Conservation (phyloP, 495 filamentous ascomycete species). For the Astrothelium subdiscretum region DNA sequence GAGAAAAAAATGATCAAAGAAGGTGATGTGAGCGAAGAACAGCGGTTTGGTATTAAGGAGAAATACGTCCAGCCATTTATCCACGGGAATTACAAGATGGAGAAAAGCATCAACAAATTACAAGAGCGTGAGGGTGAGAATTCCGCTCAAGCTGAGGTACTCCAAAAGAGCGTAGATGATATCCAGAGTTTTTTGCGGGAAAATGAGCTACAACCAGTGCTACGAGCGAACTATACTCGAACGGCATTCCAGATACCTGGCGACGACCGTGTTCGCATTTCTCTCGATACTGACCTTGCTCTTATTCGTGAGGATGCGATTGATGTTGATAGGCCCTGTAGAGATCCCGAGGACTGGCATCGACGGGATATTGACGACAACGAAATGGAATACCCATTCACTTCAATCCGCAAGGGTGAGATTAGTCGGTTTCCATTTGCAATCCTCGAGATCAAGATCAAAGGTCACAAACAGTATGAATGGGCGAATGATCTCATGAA, state of each 20-base stretch:
- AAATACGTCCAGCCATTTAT: conserved; percentile 90
- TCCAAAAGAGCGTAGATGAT: conserved; percentile 60
- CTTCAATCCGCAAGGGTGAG: conserved; percentile 73
- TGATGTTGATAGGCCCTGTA: conserved; percentile 72
- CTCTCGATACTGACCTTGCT: conserved; percentile 83
- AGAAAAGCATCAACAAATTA: conserved; percentile 79
- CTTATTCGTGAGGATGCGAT: conserved; percentile 87
- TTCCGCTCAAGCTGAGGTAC: conserved; percentile 50
- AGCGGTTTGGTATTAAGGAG: conserved; percentile 73
- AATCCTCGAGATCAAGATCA: conserved; percentile 84
- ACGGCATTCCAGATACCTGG: conserved; percentile 95
- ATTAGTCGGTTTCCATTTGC: conserved; percentile 86
- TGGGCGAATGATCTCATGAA: conserved; percentile 87
- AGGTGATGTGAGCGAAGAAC: conserved; percentile 60
- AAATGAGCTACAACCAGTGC: conserved; percentile 66
- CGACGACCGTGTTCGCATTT: conserved; percentile 80
- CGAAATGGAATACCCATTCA: conserved; percentile 78
- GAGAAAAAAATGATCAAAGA: conserved; percentile 82
- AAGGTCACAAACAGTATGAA: conserved; percentile 55
- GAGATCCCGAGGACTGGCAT: conserved; percentile 83
- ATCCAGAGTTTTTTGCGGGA: conserved; percentile 72
- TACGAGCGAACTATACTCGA: conserved; percentile 86
- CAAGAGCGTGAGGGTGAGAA: conserved; percentile 50
- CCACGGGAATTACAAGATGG: conserved; percentile 77
- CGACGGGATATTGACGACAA: conserved; percentile 75